Evolutionary conservation across 1,139 yeast genomes (phyloP).

Genomic region (Candida sp.): DNA sequence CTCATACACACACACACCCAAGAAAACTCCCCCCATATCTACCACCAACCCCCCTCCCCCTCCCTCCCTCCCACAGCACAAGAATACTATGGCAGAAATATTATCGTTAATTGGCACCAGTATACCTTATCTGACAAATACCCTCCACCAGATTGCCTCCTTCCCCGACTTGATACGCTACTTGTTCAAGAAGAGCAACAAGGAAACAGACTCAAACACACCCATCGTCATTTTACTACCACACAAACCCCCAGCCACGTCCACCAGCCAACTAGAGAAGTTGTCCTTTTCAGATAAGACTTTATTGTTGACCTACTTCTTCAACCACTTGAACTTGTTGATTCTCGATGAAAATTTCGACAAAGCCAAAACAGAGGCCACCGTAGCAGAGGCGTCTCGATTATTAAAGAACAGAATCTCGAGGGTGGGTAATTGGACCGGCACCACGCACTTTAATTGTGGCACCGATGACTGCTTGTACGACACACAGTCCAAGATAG

Average conservation of each 20-base stretch:
- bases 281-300: constrained; percentile 30
- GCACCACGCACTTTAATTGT: constrained; percentile 29
- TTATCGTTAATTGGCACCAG: constrained; percentile 11
- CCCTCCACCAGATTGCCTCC: not conserved
- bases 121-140: constrained; percentile 1
- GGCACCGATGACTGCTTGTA: not conserved
- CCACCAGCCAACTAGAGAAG: constrained; percentile 16
- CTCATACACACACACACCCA: no score
- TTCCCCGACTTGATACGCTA: constrained; percentile 21
- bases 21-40: not conserved
- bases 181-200: constrained; percentile 38
- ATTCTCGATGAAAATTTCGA: constrained; percentile 25
- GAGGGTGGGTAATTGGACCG: constrained; percentile 63
- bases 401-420: constrained; percentile 43
- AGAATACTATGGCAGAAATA: constrained; percentile 18
- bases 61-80: not conserved
- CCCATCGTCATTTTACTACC: constrained; percentile 38
- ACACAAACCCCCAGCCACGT: not conserved
- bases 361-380: constrained; percentile 24
- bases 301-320: constrained; percentile 40
- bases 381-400: constrained; percentile 28
- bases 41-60: not conserved
- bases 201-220: constrained; percentile 37
- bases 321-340: constrained; percentile 46
- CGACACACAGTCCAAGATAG: constrained; percentile 12